Conservation (phyloP, 768 basidiomycete genomes). For the Collybiopsis confluens region DNA sequence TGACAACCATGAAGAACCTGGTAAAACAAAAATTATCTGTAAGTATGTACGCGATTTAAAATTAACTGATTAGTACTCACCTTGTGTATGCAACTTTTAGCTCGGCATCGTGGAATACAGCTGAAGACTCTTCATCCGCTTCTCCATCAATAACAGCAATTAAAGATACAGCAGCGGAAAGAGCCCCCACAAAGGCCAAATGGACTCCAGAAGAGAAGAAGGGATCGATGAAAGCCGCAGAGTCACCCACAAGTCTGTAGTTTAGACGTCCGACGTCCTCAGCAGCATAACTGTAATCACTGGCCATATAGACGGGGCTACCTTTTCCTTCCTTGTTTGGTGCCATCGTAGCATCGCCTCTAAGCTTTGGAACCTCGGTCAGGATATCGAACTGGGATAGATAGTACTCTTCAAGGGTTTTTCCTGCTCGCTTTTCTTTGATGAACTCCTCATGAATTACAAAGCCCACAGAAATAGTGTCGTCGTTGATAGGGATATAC, state of each 20-base stretch:
- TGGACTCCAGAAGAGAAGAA: constrained; percentile 55
- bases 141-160: constrained; percentile 27
- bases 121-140: constrained; percentile 28
- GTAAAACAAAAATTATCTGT: neutral
- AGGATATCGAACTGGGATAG: constrained; percentile 22
- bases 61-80: constrained; percentile 12
- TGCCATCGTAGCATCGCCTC: constrained; percentile 18
- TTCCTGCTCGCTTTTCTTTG: constrained; percentile 22
- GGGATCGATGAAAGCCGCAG: constrained; percentile 56
- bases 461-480: constrained; percentile 47
- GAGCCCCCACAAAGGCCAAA: constrained; percentile 32
- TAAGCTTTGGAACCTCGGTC: neutral
- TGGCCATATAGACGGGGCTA: constrained; percentile 22
- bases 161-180: constrained; percentile 34
- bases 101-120: constrained; percentile 8
- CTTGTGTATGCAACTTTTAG: neutral
- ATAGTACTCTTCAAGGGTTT: constrained; percentile 23
- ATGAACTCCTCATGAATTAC: constrained; percentile 39
- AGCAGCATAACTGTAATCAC: constrained; percentile 33
- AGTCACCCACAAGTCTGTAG: constrained; percentile 30
- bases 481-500: constrained; percentile 52
- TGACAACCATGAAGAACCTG: constrained; percentile 43
- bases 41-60: constrained; percentile 22
- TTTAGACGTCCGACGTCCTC: constrained; percentile 25
- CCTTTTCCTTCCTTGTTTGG: constrained; percentile 20